These are phyloP conservation scores for Torulaspora pretoriensis DNA, from an alignment of 1,139 yeast species.

Conservation along the genomic window DNA sequence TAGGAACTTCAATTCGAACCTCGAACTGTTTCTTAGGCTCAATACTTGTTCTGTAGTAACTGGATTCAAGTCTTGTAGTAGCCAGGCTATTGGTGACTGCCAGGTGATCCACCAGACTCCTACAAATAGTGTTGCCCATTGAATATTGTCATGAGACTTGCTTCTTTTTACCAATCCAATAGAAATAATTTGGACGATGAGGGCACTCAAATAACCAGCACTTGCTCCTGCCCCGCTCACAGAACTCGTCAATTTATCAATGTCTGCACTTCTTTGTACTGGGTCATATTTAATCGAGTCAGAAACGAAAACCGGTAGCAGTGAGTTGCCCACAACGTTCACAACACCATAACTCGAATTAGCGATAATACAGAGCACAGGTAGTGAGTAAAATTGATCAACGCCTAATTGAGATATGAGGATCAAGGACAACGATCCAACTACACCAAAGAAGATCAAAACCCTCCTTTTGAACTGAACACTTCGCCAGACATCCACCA, in stretches of 20 bases:
- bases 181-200: slow-evolving; percentile 55
- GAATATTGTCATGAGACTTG: slow-evolving; percentile 47
- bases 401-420: slow-evolving; percentile 42
- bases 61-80: slow-evolving; percentile 40
- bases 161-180: slow-evolving; percentile 46
- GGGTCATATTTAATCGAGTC: slow-evolving; percentile 22
- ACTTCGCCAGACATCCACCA: slow-evolving; percentile 54
- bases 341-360: slow-evolving; percentile 70
- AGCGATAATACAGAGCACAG: slow-evolving; percentile 53
- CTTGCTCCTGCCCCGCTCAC: slow-evolving; percentile 67
- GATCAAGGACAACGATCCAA: slow-evolving; percentile 53
- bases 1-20: slow-evolving; percentile 34
- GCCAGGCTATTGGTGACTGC: slow-evolving; percentile 51
- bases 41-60: slow-evolving; percentile 33
- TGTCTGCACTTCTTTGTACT: slow-evolving; percentile 6
- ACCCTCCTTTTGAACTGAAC: slow-evolving; percentile 35
- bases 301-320: slow-evolving; percentile 51
- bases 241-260: slow-evolving; percentile 41
- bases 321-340: slow-evolving; percentile 71
- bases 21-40: slow-evolving; percentile 6
- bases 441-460: slow-evolving; percentile 49
- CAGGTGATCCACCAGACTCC: slow-evolving; percentile 71
- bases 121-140: slow-evolving; percentile 52
- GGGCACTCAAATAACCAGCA: slow-evolving; percentile 59
- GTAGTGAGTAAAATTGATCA: slow-evolving; percentile 50